Evolutionary conservation across 2,329 filamentous ascomycete species (phyloP).

Genomic region (Venturia pyrina): DNA sequence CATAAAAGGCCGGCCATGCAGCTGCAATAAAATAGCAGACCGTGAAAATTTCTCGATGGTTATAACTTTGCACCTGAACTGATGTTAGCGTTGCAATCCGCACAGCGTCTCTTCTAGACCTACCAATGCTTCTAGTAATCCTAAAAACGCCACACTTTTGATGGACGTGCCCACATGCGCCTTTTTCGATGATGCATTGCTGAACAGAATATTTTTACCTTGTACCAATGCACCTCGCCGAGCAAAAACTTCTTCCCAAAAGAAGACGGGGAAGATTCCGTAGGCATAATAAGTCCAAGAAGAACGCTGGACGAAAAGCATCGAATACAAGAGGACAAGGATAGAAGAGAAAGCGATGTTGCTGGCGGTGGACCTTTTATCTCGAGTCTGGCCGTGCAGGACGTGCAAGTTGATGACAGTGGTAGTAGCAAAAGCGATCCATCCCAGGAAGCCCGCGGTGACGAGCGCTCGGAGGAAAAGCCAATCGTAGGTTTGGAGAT

Average conservation of each 20-base stretch:
- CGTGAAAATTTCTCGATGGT: conserved; percentile 79
- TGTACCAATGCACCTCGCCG: conserved; percentile 58
- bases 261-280: conserved; percentile 80
- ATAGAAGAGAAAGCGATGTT: conserved; percentile 63
- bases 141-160: conserved; percentile 58
- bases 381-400: conserved; percentile 53
- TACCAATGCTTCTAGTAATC: conserved; percentile 64
- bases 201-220: conserved; percentile 59
- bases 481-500: conserved; percentile 98
- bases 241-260: conserved; percentile 93
- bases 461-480: conserved; percentile 84
- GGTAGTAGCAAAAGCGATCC: conserved; percentile 86
- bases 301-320: conserved; percentile 70
- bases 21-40: conserved; percentile 65
- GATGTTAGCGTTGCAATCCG: conserved; percentile 5
- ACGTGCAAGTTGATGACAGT: conserved; percentile 85
- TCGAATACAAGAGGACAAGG: conserved; percentile 65
- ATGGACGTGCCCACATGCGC: conserved; percentile 50
- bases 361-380: conserved; percentile 44
- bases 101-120: conserved; percentile 15
- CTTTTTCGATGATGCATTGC: conserved; percentile 52
- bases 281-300: conserved; percentile 83
- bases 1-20: conserved; percentile 70
- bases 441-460: conserved; percentile 84
- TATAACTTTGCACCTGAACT: conserved; percentile 78